These are phyloP conservation scores for Apiotrichum laibachii DNA, from an alignment of 1,284 basidiomycete species.

Conservation along the genomic window DNA sequence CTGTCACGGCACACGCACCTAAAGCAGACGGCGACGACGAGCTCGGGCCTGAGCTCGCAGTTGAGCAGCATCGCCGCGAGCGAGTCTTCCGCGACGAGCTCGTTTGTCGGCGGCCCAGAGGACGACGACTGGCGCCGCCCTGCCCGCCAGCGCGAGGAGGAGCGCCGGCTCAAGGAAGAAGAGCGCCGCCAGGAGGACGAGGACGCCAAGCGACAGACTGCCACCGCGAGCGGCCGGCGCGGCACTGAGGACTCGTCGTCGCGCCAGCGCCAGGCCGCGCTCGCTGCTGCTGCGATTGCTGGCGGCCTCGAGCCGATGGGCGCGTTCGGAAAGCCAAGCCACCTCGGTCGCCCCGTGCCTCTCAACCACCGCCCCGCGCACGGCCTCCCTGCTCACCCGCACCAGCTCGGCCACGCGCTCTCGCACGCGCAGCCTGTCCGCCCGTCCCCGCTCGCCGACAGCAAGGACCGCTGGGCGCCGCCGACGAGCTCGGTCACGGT, in stretches of 20 bases:
- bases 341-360: conserved; percentile 12
- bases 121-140: conserved; percentile 35
- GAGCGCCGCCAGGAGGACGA: neutral
- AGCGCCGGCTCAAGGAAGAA: conserved; percentile 11
- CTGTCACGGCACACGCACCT: conserved; percentile 16
- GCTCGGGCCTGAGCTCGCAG: conserved; percentile 28
- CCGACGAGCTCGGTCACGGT: conserved; percentile 8
- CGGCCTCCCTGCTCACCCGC: too few species aligned
- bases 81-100: conserved; percentile 32
- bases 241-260: conserved; percentile 19
- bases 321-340: conserved; percentile 30
- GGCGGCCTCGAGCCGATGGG: conserved; percentile 36
- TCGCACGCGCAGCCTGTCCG: neutral
- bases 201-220: conserved; percentile 1
- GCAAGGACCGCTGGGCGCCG: conserved; percentile 12
- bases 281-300: conserved; percentile 35
- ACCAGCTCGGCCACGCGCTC: too few species aligned
- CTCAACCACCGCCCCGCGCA: conserved; percentile 12
- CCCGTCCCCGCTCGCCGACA: neutral
- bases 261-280: conserved; percentile 25
- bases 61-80: conserved; percentile 30
- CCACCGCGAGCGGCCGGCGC: conserved; percentile 7
- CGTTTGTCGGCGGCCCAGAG: conserved; percentile 25
- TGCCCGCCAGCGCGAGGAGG: conserved; percentile 15
- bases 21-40: conserved; percentile 16